Evolutionary conservation across 2,329 filamentous ascomycete species (phyloP).

Genomic region (Microdochium trichocladiopsis): DNA sequence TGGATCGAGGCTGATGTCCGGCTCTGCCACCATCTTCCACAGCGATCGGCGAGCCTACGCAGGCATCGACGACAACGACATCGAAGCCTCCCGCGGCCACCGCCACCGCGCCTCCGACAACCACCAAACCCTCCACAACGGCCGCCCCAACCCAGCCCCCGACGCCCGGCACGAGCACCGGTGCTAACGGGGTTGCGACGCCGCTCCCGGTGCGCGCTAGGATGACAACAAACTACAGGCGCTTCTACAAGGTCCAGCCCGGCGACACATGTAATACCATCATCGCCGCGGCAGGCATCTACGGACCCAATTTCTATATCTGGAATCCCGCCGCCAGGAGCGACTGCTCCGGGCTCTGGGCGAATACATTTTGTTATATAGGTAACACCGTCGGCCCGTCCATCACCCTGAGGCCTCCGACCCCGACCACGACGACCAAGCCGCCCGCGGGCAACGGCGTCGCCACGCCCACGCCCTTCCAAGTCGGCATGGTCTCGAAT

Average conservation of each 20-base stretch:
- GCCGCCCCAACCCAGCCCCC: neutral
- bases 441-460: neutral
- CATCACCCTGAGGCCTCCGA: neutral
- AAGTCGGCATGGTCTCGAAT: slow-evolving; percentile 3
- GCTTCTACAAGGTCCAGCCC: neutral
- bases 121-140: neutral
- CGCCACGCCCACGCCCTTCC: slow-evolving; percentile 1
- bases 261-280: no score
- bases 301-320: neutral
- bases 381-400: neutral
- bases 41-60: neutral
- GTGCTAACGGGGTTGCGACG: neutral
- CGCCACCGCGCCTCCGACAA: neutral
- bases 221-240: neutral
- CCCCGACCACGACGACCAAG: neutral
- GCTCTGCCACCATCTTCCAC: neutral
- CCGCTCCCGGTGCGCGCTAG: neutral
- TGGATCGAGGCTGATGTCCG: neutral
- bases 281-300: neutral
- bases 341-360: slow-evolving; percentile 1
- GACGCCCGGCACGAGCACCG: neutral
- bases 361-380: neutral
- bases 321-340: neutral
- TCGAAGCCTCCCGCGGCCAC: neutral
- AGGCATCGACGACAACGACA: neutral